Percentiles rank a stretch among this genome's conserved stretches.
Conservation (phyloP, 2,329 filamentous ascomycete species). For the Aspergillus hortae region DNA sequence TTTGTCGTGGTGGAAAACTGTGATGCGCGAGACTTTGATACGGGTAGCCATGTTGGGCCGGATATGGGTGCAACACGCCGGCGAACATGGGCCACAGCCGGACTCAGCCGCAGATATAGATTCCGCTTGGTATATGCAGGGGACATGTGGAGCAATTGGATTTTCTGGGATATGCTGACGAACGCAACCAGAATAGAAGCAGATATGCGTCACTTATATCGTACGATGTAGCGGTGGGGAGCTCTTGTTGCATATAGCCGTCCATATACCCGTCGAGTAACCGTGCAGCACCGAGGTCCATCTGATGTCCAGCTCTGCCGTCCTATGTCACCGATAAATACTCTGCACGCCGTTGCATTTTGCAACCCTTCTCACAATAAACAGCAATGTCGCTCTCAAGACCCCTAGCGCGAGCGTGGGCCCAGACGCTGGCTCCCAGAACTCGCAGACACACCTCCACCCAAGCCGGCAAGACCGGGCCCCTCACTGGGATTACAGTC, state of each 20-base stretch:
- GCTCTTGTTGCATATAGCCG: background rate
- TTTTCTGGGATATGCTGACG: no score
- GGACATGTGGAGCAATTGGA: conserved; percentile 4
- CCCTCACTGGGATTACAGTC: conserved; percentile 48
- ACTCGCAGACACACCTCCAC: conserved; percentile 6
- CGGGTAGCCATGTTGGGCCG: background rate
- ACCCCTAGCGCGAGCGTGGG: background rate
- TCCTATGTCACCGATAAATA: background rate
- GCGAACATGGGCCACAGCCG: background rate
- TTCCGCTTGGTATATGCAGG: background rate
- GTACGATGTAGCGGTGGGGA: background rate
- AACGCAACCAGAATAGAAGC: no score
- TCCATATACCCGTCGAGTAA: conserved; percentile 1
- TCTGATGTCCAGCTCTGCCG: background rate
- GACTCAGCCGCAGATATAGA: background rate
- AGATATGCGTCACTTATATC: background rate
- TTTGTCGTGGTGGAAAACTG: conserved; percentile 32
- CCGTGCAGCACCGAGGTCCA: background rate
- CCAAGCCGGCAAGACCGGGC: conserved; percentile 9
- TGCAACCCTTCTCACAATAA: background rate
- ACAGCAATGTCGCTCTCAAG: background rate
- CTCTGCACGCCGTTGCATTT: background rate
- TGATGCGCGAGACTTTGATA: background rate
- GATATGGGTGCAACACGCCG: background rate
- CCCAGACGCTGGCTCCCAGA: background rate